Conservation (phyloP, 495 filamentous ascomycete species). For the Tuber melanosporum region DNA sequence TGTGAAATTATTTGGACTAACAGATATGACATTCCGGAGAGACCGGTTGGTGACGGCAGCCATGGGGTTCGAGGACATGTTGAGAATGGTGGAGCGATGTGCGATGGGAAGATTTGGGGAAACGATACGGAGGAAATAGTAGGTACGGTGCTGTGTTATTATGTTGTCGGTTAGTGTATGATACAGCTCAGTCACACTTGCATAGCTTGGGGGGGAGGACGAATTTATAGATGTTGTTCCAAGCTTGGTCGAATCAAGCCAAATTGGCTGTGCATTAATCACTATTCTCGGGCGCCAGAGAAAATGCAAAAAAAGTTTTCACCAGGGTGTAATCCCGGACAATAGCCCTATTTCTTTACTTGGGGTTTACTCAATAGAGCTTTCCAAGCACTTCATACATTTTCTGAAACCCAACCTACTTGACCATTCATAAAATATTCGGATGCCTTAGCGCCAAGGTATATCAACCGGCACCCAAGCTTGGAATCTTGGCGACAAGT, state of each 20-base stretch:
- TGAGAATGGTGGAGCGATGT: not conserved
- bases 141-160: not conserved
- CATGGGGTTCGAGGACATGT: not conserved
- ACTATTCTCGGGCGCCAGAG: not conserved
- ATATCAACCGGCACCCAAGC: too few species aligned
- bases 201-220: not conserved
- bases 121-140: not conserved
- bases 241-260: not conserved
- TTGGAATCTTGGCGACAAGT: too few species aligned
- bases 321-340: not conserved
- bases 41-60: conserved; percentile 33
- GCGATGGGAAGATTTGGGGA: not conserved
- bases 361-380: not conserved
- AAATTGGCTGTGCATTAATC: not conserved
- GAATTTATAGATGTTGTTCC: not conserved
- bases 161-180: not conserved
- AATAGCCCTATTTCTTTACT: not conserved
- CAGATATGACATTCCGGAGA: conserved; percentile 30
- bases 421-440: too few species aligned
- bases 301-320: not conserved
- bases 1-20: conserved; percentile 4
- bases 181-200: not conserved
- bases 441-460: too few species aligned
- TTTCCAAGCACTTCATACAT: not conserved
- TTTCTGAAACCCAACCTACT: not conserved